Evolutionary conservation across 352 stramenopile genomes (phyloP).

Genomic region (Phytophthora agathidicida): DNA sequence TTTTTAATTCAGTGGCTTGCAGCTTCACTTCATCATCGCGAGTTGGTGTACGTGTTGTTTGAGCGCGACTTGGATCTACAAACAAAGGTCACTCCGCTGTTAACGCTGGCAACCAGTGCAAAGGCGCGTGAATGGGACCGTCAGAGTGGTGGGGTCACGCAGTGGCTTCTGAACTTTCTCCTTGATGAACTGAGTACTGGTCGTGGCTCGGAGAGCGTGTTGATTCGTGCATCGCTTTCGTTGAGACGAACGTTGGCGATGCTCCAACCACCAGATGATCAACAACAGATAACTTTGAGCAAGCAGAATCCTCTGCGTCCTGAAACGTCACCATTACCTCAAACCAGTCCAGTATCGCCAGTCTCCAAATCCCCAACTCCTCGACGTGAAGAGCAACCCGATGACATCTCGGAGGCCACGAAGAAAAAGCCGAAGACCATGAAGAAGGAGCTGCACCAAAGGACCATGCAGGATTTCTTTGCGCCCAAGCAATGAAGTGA

Average conservation of each 20-base stretch:
- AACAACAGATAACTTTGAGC: background rate
- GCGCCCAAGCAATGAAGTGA: conserved; percentile 20
- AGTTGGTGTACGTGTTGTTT: conserved; percentile 71
- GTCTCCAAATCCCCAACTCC: background rate
- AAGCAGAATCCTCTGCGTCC: conserved; percentile 5
- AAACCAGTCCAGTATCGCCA: background rate
- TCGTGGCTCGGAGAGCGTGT: conserved; percentile 10
- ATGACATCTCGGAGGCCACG: background rate
- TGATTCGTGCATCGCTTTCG: conserved; percentile 23
- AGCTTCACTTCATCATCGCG: conserved; percentile 51
- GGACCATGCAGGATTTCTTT: conserved; percentile 37
- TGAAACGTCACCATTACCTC: background rate
- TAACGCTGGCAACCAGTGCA: conserved; percentile 16
- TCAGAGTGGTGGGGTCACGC: conserved; percentile 17
- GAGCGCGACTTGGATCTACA: conserved; percentile 50
- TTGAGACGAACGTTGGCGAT: conserved; percentile 19
- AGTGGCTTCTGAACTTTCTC: conserved; percentile 40
- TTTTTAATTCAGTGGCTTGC: conserved; percentile 86
- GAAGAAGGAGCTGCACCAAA: conserved; percentile 27
- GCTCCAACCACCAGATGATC: background rate
- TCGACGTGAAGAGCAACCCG: conserved; percentile 11
- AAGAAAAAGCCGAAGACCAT: conserved; percentile 36
- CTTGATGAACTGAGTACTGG: conserved; percentile 22
- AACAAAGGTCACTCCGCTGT: conserved; percentile 42
- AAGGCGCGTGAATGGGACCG: conserved; percentile 33